Conservation (phyloP, 2,329 filamentous ascomycete genomes). For the Arthrobotrys sinensis region DNA sequence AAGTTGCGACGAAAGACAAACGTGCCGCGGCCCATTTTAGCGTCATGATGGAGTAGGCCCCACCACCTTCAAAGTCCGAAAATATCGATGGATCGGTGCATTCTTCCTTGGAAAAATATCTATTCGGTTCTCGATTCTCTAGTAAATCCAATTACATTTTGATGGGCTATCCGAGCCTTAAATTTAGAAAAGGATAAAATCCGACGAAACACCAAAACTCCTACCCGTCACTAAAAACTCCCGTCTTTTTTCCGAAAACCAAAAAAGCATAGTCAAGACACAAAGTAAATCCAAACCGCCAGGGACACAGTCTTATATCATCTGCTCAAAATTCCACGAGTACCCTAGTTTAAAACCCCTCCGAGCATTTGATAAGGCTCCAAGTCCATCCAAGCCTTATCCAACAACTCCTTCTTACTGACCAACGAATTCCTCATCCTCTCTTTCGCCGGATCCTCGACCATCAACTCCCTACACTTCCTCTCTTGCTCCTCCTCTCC, state of each 20-base stretch:
- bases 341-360: background rate
- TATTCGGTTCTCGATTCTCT: background rate
- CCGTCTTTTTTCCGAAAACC: background rate
- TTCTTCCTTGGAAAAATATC: background rate
- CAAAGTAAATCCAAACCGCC: no score
- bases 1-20: conserved; percentile 7
- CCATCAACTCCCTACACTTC: conserved; percentile 62
- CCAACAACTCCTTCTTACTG: conserved; percentile 60
- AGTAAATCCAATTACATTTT: background rate
- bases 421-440: conserved; percentile 60
- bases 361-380: conserved; percentile 38
- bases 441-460: conserved; percentile 64
- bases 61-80: conserved; percentile 45
- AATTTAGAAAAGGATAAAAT: conserved; percentile 3
- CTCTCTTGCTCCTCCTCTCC: conserved; percentile 65
- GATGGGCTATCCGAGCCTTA: background rate
- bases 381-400: conserved; percentile 63
- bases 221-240: background rate
- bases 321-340: background rate
- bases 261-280: background rate
- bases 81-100: background rate
- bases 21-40: conserved; percentile 42
- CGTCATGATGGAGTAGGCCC: conserved; percentile 3
- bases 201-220: conserved; percentile 17
- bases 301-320: background rate